Percentiles rank a stretch among this genome's conserved stretches.
phyloP scores from a whole-genome alignment of 352 stramenopile genomes.

The Pythium periplocum region DNA sequence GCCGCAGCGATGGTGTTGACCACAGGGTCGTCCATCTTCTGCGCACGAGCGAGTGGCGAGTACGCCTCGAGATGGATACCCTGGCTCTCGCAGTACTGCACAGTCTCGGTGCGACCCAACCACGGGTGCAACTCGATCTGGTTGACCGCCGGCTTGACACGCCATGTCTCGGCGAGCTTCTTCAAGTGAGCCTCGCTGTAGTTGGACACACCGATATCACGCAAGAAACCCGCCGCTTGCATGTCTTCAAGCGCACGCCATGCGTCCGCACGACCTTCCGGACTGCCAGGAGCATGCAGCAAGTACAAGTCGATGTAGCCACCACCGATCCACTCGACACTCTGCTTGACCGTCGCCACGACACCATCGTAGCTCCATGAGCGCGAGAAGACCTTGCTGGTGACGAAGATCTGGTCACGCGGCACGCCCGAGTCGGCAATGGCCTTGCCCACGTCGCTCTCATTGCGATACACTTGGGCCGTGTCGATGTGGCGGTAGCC shows the following conservation, averaged over 20 bases:
- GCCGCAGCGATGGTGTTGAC: slow-evolving; percentile 18
- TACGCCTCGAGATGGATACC: slow-evolving; percentile 26
- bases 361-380: slow-evolving; percentile 52
- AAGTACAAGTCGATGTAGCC: slow-evolving; percentile 56
- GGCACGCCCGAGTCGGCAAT: slow-evolving; percentile 41
- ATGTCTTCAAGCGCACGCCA: slow-evolving; percentile 28
- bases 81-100: slow-evolving; percentile 28
- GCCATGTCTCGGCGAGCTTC: slow-evolving; percentile 34
- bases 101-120: slow-evolving; percentile 28
- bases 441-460: slow-evolving; percentile 52
- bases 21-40: slow-evolving; percentile 19
- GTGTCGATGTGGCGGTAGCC: slow-evolving; percentile 77
- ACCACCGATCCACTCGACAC: slow-evolving; percentile 26
- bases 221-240: slow-evolving; percentile 31
- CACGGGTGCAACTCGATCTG: slow-evolving; percentile 55
- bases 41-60: slow-evolving; percentile 22
- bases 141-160: slow-evolving; percentile 41
- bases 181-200: slow-evolving; percentile 67
- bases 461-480: slow-evolving; percentile 69
- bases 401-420: slow-evolving; percentile 66
- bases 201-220: slow-evolving; percentile 76
- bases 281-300: slow-evolving; percentile 51
- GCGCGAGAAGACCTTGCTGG: slow-evolving; percentile 49
- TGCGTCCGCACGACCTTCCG: slow-evolving; percentile 19
- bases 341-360: slow-evolving; percentile 25